Base-by-base conservation (phyloP, 805 yeast genomes). In the Clavispora santaluciae region DNA sequence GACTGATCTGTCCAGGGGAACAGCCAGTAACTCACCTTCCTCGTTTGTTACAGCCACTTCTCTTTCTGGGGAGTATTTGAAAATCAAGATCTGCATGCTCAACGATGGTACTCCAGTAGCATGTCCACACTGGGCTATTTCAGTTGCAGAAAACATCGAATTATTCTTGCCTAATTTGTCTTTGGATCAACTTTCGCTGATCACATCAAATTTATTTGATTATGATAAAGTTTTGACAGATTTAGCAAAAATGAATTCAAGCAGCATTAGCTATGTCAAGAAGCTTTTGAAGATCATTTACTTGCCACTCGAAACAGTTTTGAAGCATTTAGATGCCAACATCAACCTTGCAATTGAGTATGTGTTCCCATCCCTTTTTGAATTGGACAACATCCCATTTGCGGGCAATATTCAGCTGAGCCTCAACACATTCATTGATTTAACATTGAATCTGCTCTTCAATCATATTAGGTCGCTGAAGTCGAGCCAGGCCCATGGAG, bases 21-120 rank as follows among this genome's bases (percentile, higher is more conserved):
- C 15, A 4, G 23, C 17, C 6, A 38, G 41, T 22, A 44, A 50
- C 11, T 29, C 37, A 5, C 48, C 61, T 3, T 72, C 82, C 30
- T 81, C 93, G 11, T 79, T 87, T 56, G 95, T 91, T 12, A 90
- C 97, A 0, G 89, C 96, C 0, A 88, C 96, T 0, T 89, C 97
- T 1, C 67, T 93, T 39, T 76, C 81, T 18, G 98, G 98, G 11
- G 81, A 78, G 40, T 93, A 88, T 57, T 70, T 81, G 31, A 75
- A 84, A 35, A 63, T 86, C 15, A 78, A 76, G 43, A 81, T 91
- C 2, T 84, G 87, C 44, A 59, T 84, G 22, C 72, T 91, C 17
- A 75, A 78, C 44, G 98, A 93, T 65, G 87, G 91, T 9, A 85
- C 91, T 0, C 91, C 96, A 0, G 76, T 91, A 18, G 86, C 86